A percentile compares a stretch with the other conserved stretches of the same genome.
These are phyloP conservation scores for Penstemon barbatus DNA, from an alignment of 257 asterid species.

Conservation along the genomic window DNA sequence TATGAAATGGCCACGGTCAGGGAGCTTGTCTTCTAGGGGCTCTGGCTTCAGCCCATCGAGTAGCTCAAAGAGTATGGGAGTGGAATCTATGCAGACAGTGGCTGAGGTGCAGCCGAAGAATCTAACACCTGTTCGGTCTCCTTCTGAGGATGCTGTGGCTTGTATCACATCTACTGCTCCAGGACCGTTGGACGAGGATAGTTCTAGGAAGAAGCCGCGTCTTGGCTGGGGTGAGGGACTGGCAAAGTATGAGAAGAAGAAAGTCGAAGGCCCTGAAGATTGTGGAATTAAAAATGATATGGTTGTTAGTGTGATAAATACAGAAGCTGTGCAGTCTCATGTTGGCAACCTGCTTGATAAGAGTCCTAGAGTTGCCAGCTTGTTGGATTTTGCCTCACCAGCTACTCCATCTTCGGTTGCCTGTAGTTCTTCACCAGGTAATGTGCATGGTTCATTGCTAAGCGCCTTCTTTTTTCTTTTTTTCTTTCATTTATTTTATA, in stretches of 20 bases:
- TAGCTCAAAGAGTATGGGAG: slow-evolving; percentile 54
- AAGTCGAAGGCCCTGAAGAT: slow-evolving; percentile 76
- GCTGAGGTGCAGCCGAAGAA: slow-evolving; percentile 43
- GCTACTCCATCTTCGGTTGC: slow-evolving; percentile 79
- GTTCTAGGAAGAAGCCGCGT: slow-evolving; percentile 92
- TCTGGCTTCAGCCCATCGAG: slow-evolving; percentile 52
- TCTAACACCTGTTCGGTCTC: slow-evolving; percentile 34
- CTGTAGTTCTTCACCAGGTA: slow-evolving; percentile 94
- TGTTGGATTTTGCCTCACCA: slow-evolving; percentile 66
- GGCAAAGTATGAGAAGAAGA: slow-evolving; percentile 94
- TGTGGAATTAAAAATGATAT: slow-evolving; percentile 36
- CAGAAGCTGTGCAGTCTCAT: slow-evolving; percentile 46
- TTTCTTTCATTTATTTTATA: neutral
- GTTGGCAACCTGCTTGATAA: slow-evolving; percentile 44
- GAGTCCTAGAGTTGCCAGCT: slow-evolving; percentile 57
- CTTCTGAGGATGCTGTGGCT: slow-evolving; percentile 34
- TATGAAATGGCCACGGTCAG: slow-evolving; percentile 59
- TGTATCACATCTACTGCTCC: slow-evolving; percentile 41
- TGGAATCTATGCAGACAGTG: slow-evolving; percentile 40
- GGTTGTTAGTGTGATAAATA: slow-evolving; percentile 35
- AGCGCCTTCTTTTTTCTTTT: neutral
- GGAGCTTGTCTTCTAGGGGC: slow-evolving; percentile 55
- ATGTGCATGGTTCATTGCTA: slow-evolving; percentile 7
- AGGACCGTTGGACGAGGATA: slow-evolving; percentile 53
- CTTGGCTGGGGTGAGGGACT: slow-evolving; percentile 99